Conservation (phyloP, 2,329 filamentous ascomycete species). For the Chrysosporium queenslandicum region DNA sequence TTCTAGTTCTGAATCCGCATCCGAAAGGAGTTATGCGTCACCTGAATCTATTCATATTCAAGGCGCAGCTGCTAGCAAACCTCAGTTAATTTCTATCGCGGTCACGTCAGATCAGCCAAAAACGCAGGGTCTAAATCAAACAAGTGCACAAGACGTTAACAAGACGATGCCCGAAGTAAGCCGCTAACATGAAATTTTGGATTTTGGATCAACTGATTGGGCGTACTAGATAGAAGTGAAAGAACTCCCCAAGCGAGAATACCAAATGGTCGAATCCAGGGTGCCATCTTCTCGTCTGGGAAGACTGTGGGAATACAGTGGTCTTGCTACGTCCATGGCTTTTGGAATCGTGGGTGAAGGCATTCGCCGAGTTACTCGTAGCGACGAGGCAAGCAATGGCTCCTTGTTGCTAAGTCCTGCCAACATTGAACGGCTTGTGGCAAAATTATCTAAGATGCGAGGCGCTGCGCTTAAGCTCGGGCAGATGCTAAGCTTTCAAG, state of each 20-base stretch:
- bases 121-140: neutral
- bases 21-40: neutral
- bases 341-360: conserved; percentile 82
- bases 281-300: conserved; percentile 82
- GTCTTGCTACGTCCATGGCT: conserved; percentile 88
- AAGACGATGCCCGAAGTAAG: neutral
- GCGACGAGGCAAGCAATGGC: conserved; percentile 45
- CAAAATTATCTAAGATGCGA: conserved; percentile 90
- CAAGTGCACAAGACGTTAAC: too few relatives aligned
- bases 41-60: neutral
- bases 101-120: neutral
- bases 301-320: conserved; percentile 87
- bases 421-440: conserved; percentile 88
- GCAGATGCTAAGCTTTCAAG: conserved; percentile 96
- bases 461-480: conserved; percentile 94
- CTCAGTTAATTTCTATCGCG: neutral
- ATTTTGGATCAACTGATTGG: conserved; percentile 14
- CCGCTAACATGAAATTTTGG: neutral
- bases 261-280: conserved; percentile 74
- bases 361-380: conserved; percentile 67
- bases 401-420: conserved; percentile 77
- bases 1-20: neutral
- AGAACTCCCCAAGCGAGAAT: conserved; percentile 26
- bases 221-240: conserved; percentile 22
- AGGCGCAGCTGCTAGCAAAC: neutral